Percentiles rank a stretch among this genome's conserved stretches.
Conservation (phyloP, 108 stramenopile genomes). For the Asterionellopsis glacialis region DNA sequence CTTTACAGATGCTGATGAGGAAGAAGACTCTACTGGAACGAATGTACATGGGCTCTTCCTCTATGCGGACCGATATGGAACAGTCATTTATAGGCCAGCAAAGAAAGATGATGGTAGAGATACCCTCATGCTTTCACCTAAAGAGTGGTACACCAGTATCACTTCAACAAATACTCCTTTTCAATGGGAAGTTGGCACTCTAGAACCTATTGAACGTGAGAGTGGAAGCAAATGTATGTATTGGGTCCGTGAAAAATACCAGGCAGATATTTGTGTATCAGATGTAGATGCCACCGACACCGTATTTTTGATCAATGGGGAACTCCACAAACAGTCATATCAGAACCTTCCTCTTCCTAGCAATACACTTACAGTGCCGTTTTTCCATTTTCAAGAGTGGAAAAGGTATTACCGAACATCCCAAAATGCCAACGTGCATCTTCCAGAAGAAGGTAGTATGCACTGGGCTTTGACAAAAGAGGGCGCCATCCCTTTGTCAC, state of each 20-base stretch:
- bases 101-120: slow-evolving; percentile 20
- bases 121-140: slow-evolving; percentile 24
- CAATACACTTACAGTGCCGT: slow-evolving; percentile 58
- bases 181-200: slow-evolving; percentile 45
- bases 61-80: slow-evolving; percentile 17
- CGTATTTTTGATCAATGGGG: slow-evolving; percentile 66
- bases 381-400: slow-evolving; percentile 93
- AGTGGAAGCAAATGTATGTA: slow-evolving; percentile 74
- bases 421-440: slow-evolving; percentile 47
- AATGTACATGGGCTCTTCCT: slow-evolving; percentile 61
- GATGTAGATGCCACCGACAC: slow-evolving; percentile 51
- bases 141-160: background rate
- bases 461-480: slow-evolving; percentile 58
- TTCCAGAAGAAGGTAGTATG: slow-evolving; percentile 12
- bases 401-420: slow-evolving; percentile 70
- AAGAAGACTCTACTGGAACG: slow-evolving; percentile 48
- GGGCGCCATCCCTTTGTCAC: slow-evolving; percentile 57
- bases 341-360: slow-evolving; percentile 42
- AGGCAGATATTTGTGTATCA: slow-evolving; percentile 59
- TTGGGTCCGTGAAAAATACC: slow-evolving; percentile 82
- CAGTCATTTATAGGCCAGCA: slow-evolving; percentile 65
- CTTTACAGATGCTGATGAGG: slow-evolving; percentile 49
- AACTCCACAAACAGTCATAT: slow-evolving; percentile 69
- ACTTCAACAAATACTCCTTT: slow-evolving; percentile 14
- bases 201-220: slow-evolving; percentile 27